phyloP scores from a whole-genome alignment of 345 rosid species.

The Trapa bicornis region DNA sequence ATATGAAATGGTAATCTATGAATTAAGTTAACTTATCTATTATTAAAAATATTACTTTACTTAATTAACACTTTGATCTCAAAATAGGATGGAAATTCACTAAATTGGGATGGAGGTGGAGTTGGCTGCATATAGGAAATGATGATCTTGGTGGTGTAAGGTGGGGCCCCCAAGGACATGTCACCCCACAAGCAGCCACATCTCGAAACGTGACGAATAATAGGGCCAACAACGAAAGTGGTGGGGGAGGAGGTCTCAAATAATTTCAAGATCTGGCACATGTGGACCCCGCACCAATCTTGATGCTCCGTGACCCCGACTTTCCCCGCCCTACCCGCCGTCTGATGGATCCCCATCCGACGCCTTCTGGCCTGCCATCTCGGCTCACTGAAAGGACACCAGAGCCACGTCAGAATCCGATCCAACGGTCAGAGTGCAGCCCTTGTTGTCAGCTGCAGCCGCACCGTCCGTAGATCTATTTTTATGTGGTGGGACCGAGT shows the following conservation, averaged over 20 bases:
- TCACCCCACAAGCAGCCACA: neutral
- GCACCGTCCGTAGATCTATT: neutral
- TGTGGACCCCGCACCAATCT: conserved; percentile 40
- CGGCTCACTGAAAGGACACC: conserved; percentile 24
- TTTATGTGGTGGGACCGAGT: neutral
- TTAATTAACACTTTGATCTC: no score
- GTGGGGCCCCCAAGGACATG: no score
- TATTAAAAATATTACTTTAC: no score
- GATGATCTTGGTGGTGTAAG: no score
- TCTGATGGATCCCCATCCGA: conserved; percentile 8
- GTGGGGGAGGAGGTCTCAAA: conserved; percentile 12
- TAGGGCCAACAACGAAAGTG: conserved; percentile 4
- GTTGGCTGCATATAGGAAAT: no score
- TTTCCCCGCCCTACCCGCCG: conserved; percentile 23
- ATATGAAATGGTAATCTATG: no score
- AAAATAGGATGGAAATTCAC: no score
- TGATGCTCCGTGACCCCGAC: conserved; percentile 28
- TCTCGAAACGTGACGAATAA: no score
- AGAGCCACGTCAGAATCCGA: conserved; percentile 44
- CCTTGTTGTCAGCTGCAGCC: neutral
- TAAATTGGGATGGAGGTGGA: no score
- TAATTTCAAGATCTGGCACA: conserved; percentile 27
- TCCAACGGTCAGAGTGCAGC: conserved; percentile 1
- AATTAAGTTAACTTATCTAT: no score
- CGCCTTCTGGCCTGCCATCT: conserved; percentile 44